Conservation (phyloP, 2,329 filamentous ascomycete species). For the Beauveria pseudobassiana region DNA sequence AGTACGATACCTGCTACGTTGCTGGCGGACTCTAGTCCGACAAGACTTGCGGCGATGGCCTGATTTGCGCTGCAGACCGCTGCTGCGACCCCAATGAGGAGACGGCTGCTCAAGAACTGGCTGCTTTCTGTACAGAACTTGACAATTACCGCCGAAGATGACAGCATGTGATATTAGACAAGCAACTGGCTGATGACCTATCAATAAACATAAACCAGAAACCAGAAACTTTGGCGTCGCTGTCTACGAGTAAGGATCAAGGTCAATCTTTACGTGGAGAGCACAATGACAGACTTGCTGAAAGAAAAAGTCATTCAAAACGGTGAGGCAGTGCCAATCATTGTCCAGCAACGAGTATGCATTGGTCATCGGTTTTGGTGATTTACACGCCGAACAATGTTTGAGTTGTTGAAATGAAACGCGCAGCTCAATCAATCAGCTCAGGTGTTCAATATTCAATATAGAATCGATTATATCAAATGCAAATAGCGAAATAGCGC, state of each 20-base stretch:
- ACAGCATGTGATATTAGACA: not conserved
- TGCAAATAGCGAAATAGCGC: not conserved
- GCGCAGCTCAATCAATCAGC: not conserved
- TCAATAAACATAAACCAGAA: too few relatives aligned
- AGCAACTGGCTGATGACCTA: too few relatives aligned
- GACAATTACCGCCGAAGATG: not conserved
- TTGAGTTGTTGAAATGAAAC: too few relatives aligned
- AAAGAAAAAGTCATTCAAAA: not conserved
- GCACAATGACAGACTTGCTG: not conserved
- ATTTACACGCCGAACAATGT: not conserved
- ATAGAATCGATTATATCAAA: too few relatives aligned
- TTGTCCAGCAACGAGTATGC: not conserved
- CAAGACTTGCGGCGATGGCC: not conserved
- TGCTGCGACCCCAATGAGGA: conserved; percentile 1
- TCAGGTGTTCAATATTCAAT: not conserved
- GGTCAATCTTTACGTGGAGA: not conserved
- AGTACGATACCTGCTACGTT: not conserved
- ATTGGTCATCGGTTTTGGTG: not conserved
- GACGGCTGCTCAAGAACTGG: not conserved
- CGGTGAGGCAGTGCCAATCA: not conserved
- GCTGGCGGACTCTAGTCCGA: not conserved
- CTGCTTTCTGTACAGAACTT: not conserved
- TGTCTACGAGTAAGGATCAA: not conserved
- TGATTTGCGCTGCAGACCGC: not conserved
- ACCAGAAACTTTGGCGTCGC: too few relatives aligned